Percentiles rank a stretch among this genome's conserved stretches.
These are phyloP conservation scores for Zychaea mexicana DNA, from an alignment of 371 early-diverging fungal species.

Conservation along the genomic window DNA sequence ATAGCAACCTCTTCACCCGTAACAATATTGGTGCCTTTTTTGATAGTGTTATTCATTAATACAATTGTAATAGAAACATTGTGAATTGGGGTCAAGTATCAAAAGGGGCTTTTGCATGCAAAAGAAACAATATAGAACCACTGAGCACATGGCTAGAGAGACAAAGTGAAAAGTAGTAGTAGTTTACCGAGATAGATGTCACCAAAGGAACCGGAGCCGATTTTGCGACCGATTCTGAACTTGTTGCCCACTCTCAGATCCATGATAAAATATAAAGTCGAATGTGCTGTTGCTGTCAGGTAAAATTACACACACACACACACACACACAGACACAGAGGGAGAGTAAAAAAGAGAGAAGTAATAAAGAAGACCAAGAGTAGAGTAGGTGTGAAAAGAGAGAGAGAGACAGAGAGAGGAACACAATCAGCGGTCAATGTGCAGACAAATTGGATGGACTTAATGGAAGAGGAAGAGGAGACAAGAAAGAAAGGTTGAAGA, in stretches of 20 bases:
- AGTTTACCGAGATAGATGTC: slow-evolving; percentile 95
- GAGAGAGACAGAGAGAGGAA: background rate
- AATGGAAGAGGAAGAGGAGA: background rate
- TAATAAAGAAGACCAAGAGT: background rate
- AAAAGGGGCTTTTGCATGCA: no score
- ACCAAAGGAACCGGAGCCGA: slow-evolving; percentile 99
- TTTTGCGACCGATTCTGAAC: slow-evolving; percentile 95
- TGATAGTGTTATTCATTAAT: no score
- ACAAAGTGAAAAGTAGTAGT: background rate
- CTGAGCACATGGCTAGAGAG: background rate
- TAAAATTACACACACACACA: background rate
- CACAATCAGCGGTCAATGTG: background rate
- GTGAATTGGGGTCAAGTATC: no score
- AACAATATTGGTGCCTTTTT: slow-evolving; percentile 88
- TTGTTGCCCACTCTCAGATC: slow-evolving; percentile 86
- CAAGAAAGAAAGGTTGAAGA: background rate
- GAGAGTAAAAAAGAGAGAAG: background rate
- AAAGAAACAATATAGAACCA: no score
- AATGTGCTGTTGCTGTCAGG: background rate
- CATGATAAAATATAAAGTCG: slow-evolving; percentile 20
- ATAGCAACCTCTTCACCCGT: slow-evolving; percentile 97
- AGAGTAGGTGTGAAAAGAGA: background rate
- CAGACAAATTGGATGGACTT: background rate
- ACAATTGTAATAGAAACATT: no score
- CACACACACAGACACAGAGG: background rate